Evolutionary conservation across 208 protist species (phyloP).

Genomic region (Acanthamoeba royreba): DNA sequence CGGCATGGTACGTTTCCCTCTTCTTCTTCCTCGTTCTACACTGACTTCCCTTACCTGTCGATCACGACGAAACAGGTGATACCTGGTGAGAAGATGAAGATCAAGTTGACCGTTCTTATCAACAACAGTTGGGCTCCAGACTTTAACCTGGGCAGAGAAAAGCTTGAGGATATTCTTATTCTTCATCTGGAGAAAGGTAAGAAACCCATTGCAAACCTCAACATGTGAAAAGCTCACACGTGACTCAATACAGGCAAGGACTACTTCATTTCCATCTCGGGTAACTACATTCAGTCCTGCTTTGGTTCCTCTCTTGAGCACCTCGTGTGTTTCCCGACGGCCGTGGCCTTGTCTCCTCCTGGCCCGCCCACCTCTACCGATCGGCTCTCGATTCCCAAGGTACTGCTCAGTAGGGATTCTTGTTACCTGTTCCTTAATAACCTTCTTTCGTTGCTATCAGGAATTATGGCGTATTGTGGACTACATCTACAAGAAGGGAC

Average conservation of each 20-base stretch:
- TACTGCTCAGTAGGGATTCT: no score
- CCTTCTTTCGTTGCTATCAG: not conserved
- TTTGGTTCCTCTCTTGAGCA: constrained; percentile 69
- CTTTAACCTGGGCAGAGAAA: constrained; percentile 63
- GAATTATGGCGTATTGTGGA: constrained; percentile 76
- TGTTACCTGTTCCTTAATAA: not conserved
- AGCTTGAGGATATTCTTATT: constrained; percentile 76
- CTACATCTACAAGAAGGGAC: constrained; percentile 65
- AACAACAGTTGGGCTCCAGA: constrained; percentile 42
- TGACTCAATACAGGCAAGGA: constrained; percentile 50
- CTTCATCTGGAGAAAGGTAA: constrained; percentile 76
- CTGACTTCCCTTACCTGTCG: no score
- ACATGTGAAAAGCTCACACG: no score
- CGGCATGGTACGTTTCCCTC: no score
- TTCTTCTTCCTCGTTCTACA: not conserved
- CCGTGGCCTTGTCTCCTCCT: not conserved
- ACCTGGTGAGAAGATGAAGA: constrained; percentile 57
- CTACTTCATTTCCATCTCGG: constrained; percentile 61
- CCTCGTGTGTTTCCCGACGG: constrained; percentile 54
- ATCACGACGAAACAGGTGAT: constrained; percentile 8
- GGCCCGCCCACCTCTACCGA: not conserved
- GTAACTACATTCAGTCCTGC: constrained; percentile 59
- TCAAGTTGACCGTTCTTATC: constrained; percentile 63
- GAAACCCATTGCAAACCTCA: no score
- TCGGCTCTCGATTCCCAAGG: constrained; percentile 49